phyloP scores from a whole-genome alignment of 2,329 filamentous ascomycete species.

The Teratosphaeriaceae sp. region DNA sequence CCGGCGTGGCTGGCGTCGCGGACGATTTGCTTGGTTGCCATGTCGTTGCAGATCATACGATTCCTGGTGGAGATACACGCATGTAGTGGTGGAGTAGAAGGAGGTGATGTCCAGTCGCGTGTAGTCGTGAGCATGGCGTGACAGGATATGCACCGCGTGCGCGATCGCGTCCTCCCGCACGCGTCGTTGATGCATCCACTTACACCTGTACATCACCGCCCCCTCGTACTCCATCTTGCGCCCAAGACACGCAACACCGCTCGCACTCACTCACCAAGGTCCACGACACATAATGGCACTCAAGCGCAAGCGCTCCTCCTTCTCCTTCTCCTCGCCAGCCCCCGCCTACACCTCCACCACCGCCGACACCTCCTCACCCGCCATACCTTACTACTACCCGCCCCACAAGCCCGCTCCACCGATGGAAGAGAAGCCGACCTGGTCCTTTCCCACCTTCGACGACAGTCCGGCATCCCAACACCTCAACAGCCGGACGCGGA shows the following conservation, averaged over 20 bases:
- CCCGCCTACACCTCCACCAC: conserved; percentile 4
- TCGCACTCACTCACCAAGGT: not conserved
- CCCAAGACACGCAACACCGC: not conserved
- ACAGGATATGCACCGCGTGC: too few relatives aligned
- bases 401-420: conserved; percentile 21
- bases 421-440: conserved; percentile 18
- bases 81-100: too few relatives aligned
- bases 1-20: conserved; percentile 70
- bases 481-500: conserved; percentile 51
- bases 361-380: conserved; percentile 26
- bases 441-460: conserved; percentile 21
- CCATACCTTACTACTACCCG: conserved; percentile 24
- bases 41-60: conserved; percentile 9
- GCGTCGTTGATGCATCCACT: too few relatives aligned
- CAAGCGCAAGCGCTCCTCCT: conserved; percentile 52
- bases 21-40: conserved; percentile 27
- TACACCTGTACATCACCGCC: not conserved
- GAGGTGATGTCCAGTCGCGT: too few relatives aligned
- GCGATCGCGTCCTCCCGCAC: too few relatives aligned
- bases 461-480: conserved; percentile 24
- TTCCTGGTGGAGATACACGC: too few relatives aligned
- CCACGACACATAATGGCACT: conserved; percentile 39
- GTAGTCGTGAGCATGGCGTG: too few relatives aligned
- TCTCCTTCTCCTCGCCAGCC: conserved; percentile 37
- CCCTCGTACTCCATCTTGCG: not conserved